Evolutionary conservation across 345 rosid species (phyloP), one percentile per base, ranked within the genome.

Genomic region (Chamaenerion angustifolium): DNA sequence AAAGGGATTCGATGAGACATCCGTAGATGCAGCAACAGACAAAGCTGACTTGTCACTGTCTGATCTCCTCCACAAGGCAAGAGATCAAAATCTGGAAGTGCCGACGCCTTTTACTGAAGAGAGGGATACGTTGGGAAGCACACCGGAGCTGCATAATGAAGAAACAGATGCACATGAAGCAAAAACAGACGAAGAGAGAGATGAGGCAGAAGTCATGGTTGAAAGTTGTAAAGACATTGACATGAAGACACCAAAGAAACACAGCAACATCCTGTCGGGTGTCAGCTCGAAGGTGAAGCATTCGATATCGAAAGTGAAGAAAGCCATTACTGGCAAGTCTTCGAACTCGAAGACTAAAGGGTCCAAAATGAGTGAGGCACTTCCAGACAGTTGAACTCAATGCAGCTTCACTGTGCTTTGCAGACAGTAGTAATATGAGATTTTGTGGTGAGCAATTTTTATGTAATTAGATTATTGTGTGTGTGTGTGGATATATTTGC

Each of bases 251-350:
- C 82, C 72, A 21, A 89, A 83, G 74, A 89, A 89, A 66, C 81
- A 93, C 27, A 85, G 82, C 40, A 74, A 62, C 64, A 72, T 89
- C 64, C 76, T 89, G 50, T 77, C 94, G 44, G 88, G 85, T 1
- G 88, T 89, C 17, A 79, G 93, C 45, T 89, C 95, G 51, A 83
- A 79, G 71, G 95, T 89, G 16, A 89, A 89, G 65, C 81, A 83
- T 55, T 85, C 98, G 3, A 81, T 85, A 64, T 81, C 88, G 42
- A 90, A 83, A 67, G 98, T 90, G 43, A 90, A 74, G 81, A 90
- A 90, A 63, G 98, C 74, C 49, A 81, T 90, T 47, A 79, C 73
- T 0, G 86, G 98, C 0, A 83, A 81, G 67, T 85, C 97, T 56
- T 79, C 90, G 58, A 80, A 77, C 53, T 21, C 76, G 27, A 83